Conservation (phyloP, 2,329 filamentous ascomycete species). For the Tolypocladium amazonense region DNA sequence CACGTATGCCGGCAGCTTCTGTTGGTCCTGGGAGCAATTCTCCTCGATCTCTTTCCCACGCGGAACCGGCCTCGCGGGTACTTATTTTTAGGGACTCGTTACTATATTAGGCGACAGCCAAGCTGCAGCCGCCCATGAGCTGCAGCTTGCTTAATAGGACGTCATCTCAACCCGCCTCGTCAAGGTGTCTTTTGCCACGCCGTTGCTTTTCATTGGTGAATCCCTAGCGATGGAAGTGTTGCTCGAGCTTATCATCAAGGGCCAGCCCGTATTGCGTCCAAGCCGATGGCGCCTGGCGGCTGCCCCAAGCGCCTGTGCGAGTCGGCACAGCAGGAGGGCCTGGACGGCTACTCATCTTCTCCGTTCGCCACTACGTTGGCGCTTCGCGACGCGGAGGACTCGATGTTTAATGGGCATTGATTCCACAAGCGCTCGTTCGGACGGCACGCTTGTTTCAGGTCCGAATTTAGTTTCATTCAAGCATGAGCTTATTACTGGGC, state of each 20-base stretch:
- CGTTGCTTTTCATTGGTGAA: neutral
- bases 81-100: neutral
- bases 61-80: neutral
- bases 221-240: neutral
- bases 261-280: too few relatives aligned
- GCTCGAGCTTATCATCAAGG: neutral
- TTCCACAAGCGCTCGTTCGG: neutral
- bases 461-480: neutral
- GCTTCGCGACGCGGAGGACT: neutral
- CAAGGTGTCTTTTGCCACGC: neutral
- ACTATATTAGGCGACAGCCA: neutral
- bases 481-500: neutral
- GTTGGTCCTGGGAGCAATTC: neutral
- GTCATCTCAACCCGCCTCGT: neutral
- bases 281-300: neutral
- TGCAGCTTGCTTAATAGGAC: neutral
- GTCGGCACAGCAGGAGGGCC: neutral
- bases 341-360: neutral
- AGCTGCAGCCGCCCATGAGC: neutral
- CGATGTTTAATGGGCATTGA: neutral
- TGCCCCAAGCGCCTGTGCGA: neutral
- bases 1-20: neutral
- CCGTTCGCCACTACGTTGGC: neutral
- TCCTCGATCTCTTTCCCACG: neutral
- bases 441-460: neutral